Base-by-base conservation (phyloP, 768 basidiomycete species). In the Boletus rubropictus region DNA sequence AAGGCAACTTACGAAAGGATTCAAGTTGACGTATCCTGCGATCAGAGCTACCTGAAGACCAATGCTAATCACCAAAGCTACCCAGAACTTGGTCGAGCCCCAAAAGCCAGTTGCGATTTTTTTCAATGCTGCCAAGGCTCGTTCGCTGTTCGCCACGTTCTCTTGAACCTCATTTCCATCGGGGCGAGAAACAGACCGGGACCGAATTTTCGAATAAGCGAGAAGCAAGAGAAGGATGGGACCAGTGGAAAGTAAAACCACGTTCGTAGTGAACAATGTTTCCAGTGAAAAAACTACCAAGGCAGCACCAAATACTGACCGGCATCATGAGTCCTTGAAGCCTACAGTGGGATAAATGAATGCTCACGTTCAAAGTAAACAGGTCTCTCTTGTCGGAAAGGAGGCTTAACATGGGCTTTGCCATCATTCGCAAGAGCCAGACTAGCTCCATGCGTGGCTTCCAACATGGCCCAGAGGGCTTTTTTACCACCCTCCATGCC, bases 381-480 rank as follows among this genome's bases (percentile, higher is more conserved):
- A 6, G 74, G 67, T 39, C 35, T 55, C 27, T 59, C 60, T 38
- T 53, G 52, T 20, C 42, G 46, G 14, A 49, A 34, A 28, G 2
- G 68, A 60, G 38, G 63, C 55, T 59, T 51, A 35, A 55, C 44
- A 10, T 60, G 64, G 42, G 49, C 44, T 6, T 24, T n/a, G 42
- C 69, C 70, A 38, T 69, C 65, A 35, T 82, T 76, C 21, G 84
- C 66, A 25, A 91, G 63, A 2, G 71, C 71, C 7, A 73, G 39
- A 7, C 81, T 85, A 0, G 80, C 78, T 3, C 73, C 78, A 41
- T 72, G 65, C 0, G 80, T 69, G 1, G 74, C 72, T 51, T 90
- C 85, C 77, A 91, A 77, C 82, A 89, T 86, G 3, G 80, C 74
- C 87, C 88, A 91, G 8, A 92, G 67, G 7, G 83, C 69, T 29